These are phyloP conservation scores for Iberis amara DNA, from an alignment of 441 rosid species.

Conservation along the genomic window DNA sequence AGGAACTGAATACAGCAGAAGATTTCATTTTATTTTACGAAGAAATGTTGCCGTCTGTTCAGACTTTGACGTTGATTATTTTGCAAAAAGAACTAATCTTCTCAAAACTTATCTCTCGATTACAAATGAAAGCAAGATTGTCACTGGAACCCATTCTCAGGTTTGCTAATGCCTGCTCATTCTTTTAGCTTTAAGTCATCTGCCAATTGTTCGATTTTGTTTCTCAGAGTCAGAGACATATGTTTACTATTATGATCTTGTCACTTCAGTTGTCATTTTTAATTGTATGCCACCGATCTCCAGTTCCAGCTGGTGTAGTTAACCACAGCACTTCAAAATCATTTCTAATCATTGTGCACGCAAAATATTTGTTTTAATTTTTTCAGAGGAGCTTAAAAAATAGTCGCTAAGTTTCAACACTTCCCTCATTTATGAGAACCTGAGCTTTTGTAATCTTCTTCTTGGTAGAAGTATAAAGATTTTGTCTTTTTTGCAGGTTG, in stretches of 20 bases:
- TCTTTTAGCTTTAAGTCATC: constrained; percentile 10
- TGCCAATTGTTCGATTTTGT: neutral
- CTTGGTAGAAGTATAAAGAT: neutral
- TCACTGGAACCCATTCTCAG: constrained; percentile 89
- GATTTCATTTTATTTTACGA: constrained; percentile 80
- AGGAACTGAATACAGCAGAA: constrained; percentile 93
- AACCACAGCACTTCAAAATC: constrained; percentile 10
- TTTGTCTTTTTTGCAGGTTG: constrained; percentile 49
- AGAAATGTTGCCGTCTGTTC: constrained; percentile 68
- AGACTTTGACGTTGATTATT: constrained; percentile 59
- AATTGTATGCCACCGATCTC: constrained; percentile 15
- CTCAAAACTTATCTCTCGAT: constrained; percentile 57
- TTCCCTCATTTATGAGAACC: constrained; percentile 2
- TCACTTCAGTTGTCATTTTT: constrained; percentile 17
- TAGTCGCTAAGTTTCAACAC: constrained; percentile 1
- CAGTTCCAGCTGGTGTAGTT: constrained; percentile 6
- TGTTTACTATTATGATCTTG: neutral
- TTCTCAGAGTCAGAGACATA: neutral
- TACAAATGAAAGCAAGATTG: constrained; percentile 75
- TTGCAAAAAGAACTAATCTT: constrained; percentile 69
- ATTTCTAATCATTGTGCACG: neutral
- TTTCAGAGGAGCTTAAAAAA: constrained; percentile 9
- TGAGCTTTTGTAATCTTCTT: constrained; percentile 12
- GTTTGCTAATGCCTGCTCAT: constrained; percentile 34
- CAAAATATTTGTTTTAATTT: neutral